Percentiles rank a stretch among this genome's conserved stretches.
phyloP scores from a whole-genome alignment of 1,284 basidiomycete species.

The Cryptococcus sp. region DNA sequence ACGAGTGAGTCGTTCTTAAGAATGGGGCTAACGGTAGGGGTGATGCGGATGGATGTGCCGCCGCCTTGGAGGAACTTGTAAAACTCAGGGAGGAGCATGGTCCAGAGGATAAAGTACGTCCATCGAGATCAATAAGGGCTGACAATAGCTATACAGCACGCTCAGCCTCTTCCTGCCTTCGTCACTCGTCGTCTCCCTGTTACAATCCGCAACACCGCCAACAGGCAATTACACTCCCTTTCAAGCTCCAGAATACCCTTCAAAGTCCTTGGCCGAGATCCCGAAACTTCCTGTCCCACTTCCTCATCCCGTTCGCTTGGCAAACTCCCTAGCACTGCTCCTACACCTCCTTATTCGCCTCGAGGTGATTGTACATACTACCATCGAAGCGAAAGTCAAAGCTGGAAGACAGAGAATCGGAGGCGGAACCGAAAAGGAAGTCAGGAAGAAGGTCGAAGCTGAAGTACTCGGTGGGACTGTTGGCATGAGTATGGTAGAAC shows the following conservation, averaged over 20 bases:
- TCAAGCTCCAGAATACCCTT: slow-evolving; percentile 55
- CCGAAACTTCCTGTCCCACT: slow-evolving; percentile 44
- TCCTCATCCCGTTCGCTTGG: slow-evolving; percentile 47
- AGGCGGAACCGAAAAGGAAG: slow-evolving; percentile 62
- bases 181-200: slow-evolving; percentile 62
- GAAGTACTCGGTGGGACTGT: slow-evolving; percentile 45
- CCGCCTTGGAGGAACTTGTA: slow-evolving; percentile 72
- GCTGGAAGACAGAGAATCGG: slow-evolving; percentile 69
- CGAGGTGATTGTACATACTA: slow-evolving; percentile 63
- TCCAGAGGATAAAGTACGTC: slow-evolving; percentile 56
- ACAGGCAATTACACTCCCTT: slow-evolving; percentile 38
- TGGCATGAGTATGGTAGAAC: slow-evolving; percentile 33
- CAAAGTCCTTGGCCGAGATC: slow-evolving; percentile 56
- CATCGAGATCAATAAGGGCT: neutral
- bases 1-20: slow-evolving; percentile 52
- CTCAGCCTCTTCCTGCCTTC: slow-evolving; percentile 70
- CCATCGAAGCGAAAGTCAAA: slow-evolving; percentile 59
- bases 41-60: slow-evolving; percentile 74
- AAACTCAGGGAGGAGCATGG: slow-evolving; percentile 61
- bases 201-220: slow-evolving; percentile 65
- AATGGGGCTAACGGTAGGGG: slow-evolving; percentile 51
- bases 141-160: slow-evolving; percentile 59
- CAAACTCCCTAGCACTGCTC: slow-evolving; percentile 51
- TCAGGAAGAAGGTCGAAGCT: slow-evolving; percentile 56
- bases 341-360: slow-evolving; percentile 46